Evolutionary conservation across 257 asterid genomes (phyloP), one percentile per base, ranked within the genome.

Genomic region (Solanum dulcamara): DNA sequence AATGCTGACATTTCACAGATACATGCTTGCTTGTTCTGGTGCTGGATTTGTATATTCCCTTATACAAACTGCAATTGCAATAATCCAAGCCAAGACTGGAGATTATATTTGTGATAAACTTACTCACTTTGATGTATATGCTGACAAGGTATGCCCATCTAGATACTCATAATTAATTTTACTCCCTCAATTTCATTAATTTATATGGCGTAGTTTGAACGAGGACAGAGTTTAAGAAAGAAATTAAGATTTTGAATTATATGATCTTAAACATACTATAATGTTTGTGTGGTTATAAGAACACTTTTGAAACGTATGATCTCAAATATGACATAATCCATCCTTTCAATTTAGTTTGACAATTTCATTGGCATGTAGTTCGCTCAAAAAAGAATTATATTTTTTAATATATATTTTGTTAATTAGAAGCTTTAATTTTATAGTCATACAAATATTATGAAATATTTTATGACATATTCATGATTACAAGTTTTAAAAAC

Each of bases 1-100:
- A 64, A 13, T 57, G 53, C 37, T 24, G 48, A 48, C 8, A 37
- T 79, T 81, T 55, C 11, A 33, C 77, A 81, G 85, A 0, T 81
- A 81, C 75, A 53, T 64, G 72, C 53, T 59, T n/a, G 85, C 59
- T 59, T 38, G 70, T 55, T 10, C 70, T 81, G 75, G 38, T 35
- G 35, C 38, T 81, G 85, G 85, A 81, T 55, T 81, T 55, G 32
- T 81, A 4, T 81, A 81, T 81, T 81, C 85, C 51, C 72, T 81
- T n/a, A 15, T 81, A 60, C 85, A 81, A 59, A 22, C 72, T 37
- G 57, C 55, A 35, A 13, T 81, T 35, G 57, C 85, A 81, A 59
- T 59, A 59, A 55, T 81, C 37, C 55, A 33, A 32, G 75, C 22
- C 57, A 38, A 81, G 35, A 55, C 85, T 28, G 85, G 53, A 55